Evolutionary conservation across 2,329 filamentous ascomycete genomes (phyloP).

Genomic region (Aspergillus persii): DNA sequence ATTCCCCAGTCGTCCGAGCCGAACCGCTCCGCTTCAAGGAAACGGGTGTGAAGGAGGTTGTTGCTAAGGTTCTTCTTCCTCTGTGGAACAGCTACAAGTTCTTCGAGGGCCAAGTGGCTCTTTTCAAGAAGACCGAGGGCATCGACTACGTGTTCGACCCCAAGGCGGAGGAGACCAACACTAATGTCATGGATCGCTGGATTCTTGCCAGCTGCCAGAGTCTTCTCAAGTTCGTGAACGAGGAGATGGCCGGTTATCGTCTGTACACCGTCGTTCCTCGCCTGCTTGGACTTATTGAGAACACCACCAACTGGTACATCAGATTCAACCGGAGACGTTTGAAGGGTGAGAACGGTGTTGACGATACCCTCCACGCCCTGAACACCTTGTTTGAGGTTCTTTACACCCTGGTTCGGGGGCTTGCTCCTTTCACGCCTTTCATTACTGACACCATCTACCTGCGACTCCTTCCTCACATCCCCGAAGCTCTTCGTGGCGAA

Average conservation of each 20-base stretch:
- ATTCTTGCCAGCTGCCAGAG: slow-evolving; percentile 91
- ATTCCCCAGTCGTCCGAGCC: slow-evolving; percentile 89
- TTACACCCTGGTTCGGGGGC: slow-evolving; percentile 79
- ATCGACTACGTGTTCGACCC: slow-evolving; percentile 78
- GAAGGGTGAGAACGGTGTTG: slow-evolving; percentile 82
- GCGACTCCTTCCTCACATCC: slow-evolving; percentile 77
- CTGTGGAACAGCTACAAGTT: slow-evolving; percentile 98
- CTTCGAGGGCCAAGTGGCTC: slow-evolving; percentile 81
- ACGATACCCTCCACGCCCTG: slow-evolving; percentile 85
- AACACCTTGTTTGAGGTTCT: slow-evolving; percentile 94
- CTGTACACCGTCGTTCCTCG: slow-evolving; percentile 90
- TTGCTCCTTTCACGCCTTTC: slow-evolving; percentile 95
- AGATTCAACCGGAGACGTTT: slow-evolving; percentile 87
- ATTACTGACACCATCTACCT: slow-evolving; percentile 92
- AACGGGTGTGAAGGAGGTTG: slow-evolving; percentile 87
- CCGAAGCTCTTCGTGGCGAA: slow-evolving; percentile 63
- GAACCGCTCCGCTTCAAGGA: slow-evolving; percentile 92
- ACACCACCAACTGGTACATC: slow-evolving; percentile 99
- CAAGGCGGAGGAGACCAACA: slow-evolving; percentile 69
- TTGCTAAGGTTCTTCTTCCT: slow-evolving; percentile 84
- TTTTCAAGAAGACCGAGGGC: slow-evolving; percentile 81
- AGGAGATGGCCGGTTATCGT: slow-evolving; percentile 81
- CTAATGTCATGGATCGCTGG: slow-evolving; percentile 95
- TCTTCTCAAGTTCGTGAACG: slow-evolving; percentile 83
- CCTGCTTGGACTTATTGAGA: slow-evolving; percentile 79